phyloP scores from a whole-genome alignment of 176 grass and related monocot species.

The Oryza glaberrima region DNA sequence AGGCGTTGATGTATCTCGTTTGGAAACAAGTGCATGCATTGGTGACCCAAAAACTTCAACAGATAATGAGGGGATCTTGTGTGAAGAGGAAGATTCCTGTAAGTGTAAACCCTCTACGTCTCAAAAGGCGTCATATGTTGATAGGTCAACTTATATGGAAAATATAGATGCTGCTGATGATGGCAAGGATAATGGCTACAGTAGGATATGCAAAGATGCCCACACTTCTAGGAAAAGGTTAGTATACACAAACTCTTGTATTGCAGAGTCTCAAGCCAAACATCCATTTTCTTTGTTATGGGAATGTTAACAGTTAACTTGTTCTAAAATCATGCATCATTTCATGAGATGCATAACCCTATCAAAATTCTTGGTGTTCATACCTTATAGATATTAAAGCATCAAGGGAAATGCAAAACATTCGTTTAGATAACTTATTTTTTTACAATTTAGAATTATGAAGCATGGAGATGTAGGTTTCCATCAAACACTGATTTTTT shows the following conservation, averaged over 20 bases:
- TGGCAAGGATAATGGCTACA: conserved; percentile 18
- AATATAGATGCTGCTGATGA: conserved; percentile 41
- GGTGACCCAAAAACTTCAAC: conserved; percentile 34
- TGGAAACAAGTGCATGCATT: conserved; percentile 32
- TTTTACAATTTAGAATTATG: conserved; percentile 10
- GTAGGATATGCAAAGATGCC: conserved; percentile 26
- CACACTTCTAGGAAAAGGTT: conserved; percentile 63
- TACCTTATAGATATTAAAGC: neutral
- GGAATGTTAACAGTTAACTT: neutral
- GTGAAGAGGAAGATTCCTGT: conserved; percentile 46
- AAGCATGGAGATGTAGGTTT: neutral
- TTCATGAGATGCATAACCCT: neutral
- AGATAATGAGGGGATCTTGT: conserved; percentile 41
- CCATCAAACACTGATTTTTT: neutral
- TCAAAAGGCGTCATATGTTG: conserved; percentile 44
- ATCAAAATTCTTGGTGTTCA: conserved; percentile 12
- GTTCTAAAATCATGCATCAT: neutral
- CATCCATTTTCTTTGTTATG: conserved; percentile 1
- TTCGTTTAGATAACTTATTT: conserved; percentile 17
- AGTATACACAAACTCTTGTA: conserved; percentile 32
- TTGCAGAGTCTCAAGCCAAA: neutral
- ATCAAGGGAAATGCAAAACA: conserved; percentile 13
- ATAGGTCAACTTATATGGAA: conserved; percentile 43
- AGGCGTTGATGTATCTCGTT: conserved; percentile 50
- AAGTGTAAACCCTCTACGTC: conserved; percentile 37